Conservation (phyloP, 352 stramenopile species). For the Pythium inflatum region DNA sequence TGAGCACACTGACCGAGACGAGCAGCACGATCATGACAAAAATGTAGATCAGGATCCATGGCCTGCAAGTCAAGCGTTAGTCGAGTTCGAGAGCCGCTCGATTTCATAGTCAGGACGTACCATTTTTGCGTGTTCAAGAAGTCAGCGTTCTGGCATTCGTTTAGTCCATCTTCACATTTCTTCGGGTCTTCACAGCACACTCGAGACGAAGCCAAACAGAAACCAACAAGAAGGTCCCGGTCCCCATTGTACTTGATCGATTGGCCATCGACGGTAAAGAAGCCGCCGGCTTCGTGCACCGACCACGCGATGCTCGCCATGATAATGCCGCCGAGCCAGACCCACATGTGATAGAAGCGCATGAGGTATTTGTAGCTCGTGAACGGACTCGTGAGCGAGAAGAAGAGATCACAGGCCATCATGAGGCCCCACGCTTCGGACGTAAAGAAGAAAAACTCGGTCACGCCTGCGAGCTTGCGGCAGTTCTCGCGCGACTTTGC, state of each 20-base stretch:
- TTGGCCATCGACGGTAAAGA: conserved; percentile 85
- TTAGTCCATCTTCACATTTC: conserved; percentile 45
- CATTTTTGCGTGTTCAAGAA: conserved; percentile 84
- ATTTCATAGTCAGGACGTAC: conserved; percentile 27
- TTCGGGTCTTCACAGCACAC: conserved; percentile 70
- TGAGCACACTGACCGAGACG: conserved; percentile 83
- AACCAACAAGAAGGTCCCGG: conserved; percentile 71
- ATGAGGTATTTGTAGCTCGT: conserved; percentile 91
- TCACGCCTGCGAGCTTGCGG: conserved; percentile 75
- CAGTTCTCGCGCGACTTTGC: conserved; percentile 54
- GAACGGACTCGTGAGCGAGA: conserved; percentile 87
- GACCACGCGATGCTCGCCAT: conserved; percentile 82
- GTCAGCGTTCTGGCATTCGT: conserved; percentile 54
- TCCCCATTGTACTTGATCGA: conserved; percentile 78
- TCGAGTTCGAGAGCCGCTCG: neutral
- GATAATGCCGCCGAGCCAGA: conserved; percentile 80
- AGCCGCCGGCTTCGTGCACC: conserved; percentile 69
- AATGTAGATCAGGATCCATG: conserved; percentile 87
- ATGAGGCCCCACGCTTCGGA: conserved; percentile 86
- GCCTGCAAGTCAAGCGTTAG: conserved; percentile 40
- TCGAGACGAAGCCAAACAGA: conserved; percentile 82
- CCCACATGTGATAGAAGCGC: conserved; percentile 88
- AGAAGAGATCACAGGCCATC: conserved; percentile 89
- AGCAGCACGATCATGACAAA: conserved; percentile 86
- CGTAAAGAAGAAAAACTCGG: conserved; percentile 91